Conservation (phyloP, 2,329 filamentous ascomycete species). For the Trichoderma sp. region DNA sequence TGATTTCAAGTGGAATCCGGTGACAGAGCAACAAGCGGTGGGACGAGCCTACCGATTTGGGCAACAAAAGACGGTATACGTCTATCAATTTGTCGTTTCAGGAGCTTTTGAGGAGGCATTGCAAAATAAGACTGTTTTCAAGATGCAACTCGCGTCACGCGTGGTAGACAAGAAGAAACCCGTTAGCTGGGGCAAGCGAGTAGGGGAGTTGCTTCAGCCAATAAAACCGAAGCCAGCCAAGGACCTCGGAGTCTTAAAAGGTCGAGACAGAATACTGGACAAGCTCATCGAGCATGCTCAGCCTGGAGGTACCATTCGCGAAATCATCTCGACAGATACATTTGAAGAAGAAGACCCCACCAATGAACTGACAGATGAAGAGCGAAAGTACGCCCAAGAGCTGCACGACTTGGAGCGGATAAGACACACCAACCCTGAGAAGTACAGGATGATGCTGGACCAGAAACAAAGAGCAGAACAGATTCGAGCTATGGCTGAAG, state of each 20-base stretch:
- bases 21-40: slow-evolving; percentile 80
- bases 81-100: slow-evolving; percentile 76
- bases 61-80: slow-evolving; percentile 75
- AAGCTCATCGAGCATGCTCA: slow-evolving; percentile 41
- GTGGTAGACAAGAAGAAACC: slow-evolving; percentile 84
- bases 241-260: slow-evolving; percentile 52
- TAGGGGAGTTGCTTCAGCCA: slow-evolving; percentile 54
- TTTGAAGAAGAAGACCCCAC: slow-evolving; percentile 68
- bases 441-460: slow-evolving; percentile 29
- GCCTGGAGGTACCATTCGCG: slow-evolving; percentile 44
- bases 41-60: slow-evolving; percentile 84
- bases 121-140: slow-evolving; percentile 75
- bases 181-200: slow-evolving; percentile 59
- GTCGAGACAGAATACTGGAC: slow-evolving; percentile 63
- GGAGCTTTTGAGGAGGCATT: slow-evolving; percentile 78
- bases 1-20: slow-evolving; percentile 79
- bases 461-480: slow-evolving; percentile 10
- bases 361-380: slow-evolving; percentile 55
- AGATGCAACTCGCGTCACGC: slow-evolving; percentile 72
- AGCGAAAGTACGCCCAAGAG: slow-evolving; percentile 54
- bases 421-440: slow-evolving; percentile 34
- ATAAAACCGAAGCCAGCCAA: slow-evolving; percentile 52
- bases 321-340: slow-evolving; percentile 66
- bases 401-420: slow-evolving; percentile 36
- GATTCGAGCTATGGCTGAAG: background rate